Evolutionary conservation across 2,329 filamentous ascomycete species (phyloP).

Genomic region (Botrytis medusae): DNA sequence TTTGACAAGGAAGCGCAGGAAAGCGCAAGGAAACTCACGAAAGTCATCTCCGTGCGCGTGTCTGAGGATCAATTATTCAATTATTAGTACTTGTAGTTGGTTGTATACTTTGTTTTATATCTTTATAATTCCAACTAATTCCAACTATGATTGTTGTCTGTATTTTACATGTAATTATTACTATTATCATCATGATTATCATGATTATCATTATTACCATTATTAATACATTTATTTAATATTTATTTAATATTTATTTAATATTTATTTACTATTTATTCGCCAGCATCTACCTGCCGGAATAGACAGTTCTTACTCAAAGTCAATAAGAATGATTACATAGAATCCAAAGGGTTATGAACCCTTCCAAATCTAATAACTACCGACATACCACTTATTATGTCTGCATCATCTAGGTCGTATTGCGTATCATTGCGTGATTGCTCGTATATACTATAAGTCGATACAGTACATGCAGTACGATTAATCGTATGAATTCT

Average conservation of each 20-base stretch:
- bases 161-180: no score
- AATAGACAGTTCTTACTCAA: background rate
- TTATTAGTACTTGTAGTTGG: no score
- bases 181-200: background rate
- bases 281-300: background rate
- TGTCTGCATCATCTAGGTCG: background rate
- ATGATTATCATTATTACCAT: background rate
- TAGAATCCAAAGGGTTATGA: background rate
- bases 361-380: no score
- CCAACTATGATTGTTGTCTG: no score
- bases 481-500: conserved; percentile 13
- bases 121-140: background rate
- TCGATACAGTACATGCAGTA: background rate
- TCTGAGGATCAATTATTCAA: no score
- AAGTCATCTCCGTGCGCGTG: background rate
- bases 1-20: background rate
- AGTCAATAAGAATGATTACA: no score
- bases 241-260: no score
- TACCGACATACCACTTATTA: background rate
- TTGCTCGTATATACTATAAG: background rate
- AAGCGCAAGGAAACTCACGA: no score
- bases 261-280: no score
- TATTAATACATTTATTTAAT: no score
- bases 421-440: background rate
- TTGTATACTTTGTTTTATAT: background rate